Evolutionary conservation across 345 rosid species (phyloP), one percentile per base, ranked within the genome.

Genomic region (Pugionium cornutum): DNA sequence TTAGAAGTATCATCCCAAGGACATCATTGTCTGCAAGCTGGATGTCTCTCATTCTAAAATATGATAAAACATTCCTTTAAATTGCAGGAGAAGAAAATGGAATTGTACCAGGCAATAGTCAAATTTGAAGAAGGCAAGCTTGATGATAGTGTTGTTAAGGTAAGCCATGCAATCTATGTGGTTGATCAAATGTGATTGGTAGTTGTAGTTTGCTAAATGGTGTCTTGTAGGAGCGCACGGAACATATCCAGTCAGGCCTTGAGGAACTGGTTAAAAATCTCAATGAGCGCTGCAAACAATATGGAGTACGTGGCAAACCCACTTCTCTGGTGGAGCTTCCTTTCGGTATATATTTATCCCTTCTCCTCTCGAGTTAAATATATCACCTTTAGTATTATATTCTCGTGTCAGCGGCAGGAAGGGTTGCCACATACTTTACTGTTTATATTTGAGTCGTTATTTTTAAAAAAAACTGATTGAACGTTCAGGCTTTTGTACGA

Each of bases 41-140:
- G 50, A 61, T 54, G 43, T 32, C 60, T 54, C 18, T 18, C 43
- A 56, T 40, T 27, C 5, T 64, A 64, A 43, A 51, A 31, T 11
- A 32, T 54, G 68, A 37, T 66, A 36, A 60, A 47, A 45, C 34
- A 34, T 62, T 53, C 60, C 9, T 50, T 26, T 32, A 32, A 70
- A 50, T 68, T 82, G 62, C 81, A 92, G 99, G 99, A 89, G 85
- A 88, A 72, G 69, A 92, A 90, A 70, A 90, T 92, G 96, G 99
- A 85, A 57, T 43, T 88, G 30, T 92, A 92, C 79, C 86, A 87
- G 78, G 84, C 90, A 53, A 88, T 92, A 66, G 85, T 88, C 74
- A 88, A 79, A 79, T 70, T 90, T 77, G 96, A 85, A 71, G 82
- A 79, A 78, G 97, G 85, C 54, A 82, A 81, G 42, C 65, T 75